A percentile compares a stretch with the other conserved stretches of the same genome.
Conservation (phyloP, 2,329 filamentous ascomycete species). For the Chrysoporthe austroafricana region DNA sequence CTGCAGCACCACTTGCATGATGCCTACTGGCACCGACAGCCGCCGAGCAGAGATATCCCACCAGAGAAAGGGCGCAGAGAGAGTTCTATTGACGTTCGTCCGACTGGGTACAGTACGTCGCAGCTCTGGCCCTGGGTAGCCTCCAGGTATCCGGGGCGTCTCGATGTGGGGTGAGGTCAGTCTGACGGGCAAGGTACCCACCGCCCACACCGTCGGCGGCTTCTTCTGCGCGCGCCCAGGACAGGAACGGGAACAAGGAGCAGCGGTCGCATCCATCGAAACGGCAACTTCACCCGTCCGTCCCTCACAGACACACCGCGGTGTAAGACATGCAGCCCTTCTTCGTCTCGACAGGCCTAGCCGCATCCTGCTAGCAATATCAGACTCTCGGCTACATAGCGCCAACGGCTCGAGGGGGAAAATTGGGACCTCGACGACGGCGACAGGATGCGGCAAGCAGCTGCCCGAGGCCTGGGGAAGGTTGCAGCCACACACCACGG, state of each 20-base stretch:
- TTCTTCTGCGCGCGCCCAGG: not conserved
- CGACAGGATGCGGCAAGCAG: too few species aligned
- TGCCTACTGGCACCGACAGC: not conserved
- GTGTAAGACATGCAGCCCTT: not conserved
- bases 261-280: not conserved
- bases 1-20: not conserved
- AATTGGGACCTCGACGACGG: too few species aligned
- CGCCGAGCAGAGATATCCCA: not conserved
- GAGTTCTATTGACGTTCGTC: not conserved
- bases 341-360: not conserved
- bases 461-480: too few species aligned
- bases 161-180: slow-evolving; percentile 4
- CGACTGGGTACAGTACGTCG: not conserved
- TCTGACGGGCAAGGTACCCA: slow-evolving; percentile 3
- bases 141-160: not conserved
- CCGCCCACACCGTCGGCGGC: not conserved
- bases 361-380: too few species aligned
- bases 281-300: not conserved
- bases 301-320: not conserved
- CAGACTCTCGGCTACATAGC: too few species aligned
- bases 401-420: too few species aligned
- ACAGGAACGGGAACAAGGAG: too few species aligned
- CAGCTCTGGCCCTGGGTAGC: not conserved
- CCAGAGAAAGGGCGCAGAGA: not conserved
- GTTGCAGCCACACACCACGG: too few species aligned